phyloP scores from a whole-genome alignment of 2,329 filamentous ascomycete genomes.

The Diaporthe humulicola region DNA sequence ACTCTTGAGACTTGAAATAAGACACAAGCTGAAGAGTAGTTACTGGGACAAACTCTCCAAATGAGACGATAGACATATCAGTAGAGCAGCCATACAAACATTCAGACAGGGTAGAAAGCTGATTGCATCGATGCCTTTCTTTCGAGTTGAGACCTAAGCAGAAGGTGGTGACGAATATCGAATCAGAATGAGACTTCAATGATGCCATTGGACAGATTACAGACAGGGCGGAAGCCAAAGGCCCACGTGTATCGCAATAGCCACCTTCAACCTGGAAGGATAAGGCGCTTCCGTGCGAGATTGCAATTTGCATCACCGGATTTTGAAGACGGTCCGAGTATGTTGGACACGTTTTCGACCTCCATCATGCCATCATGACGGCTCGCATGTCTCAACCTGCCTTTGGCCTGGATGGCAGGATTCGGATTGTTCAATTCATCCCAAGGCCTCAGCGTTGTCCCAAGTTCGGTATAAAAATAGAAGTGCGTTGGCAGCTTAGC shows the following conservation, averaged over 20 bases:
- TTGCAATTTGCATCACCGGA: accelerated
- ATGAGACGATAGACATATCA: not conserved
- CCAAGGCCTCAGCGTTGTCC: not conserved
- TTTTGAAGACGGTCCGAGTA: not conserved
- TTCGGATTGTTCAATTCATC: not conserved
- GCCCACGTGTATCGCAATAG: too few relatives aligned
- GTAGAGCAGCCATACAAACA: not conserved
- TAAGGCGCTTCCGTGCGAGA: not conserved
- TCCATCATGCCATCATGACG: not conserved
- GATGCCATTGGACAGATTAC: not conserved
- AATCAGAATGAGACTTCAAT: too few relatives aligned
- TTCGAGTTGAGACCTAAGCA: not conserved
- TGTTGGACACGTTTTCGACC: not conserved
- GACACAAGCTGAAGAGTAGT: not conserved
- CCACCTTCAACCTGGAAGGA: not conserved
- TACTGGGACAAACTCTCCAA: not conserved
- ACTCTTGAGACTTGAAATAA: not conserved
- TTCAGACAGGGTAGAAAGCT: not conserved
- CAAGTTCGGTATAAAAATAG: not conserved
- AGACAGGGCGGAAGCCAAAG: not conserved
- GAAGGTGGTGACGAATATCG: not conserved
- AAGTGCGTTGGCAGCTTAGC: not conserved
- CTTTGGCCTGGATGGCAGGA: not conserved
- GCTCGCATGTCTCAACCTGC: not conserved
- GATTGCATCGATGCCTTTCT: not conserved